Base-by-base conservation (phyloP, 768 basidiomycete genomes). In the Clavaria fumosa region DNA sequence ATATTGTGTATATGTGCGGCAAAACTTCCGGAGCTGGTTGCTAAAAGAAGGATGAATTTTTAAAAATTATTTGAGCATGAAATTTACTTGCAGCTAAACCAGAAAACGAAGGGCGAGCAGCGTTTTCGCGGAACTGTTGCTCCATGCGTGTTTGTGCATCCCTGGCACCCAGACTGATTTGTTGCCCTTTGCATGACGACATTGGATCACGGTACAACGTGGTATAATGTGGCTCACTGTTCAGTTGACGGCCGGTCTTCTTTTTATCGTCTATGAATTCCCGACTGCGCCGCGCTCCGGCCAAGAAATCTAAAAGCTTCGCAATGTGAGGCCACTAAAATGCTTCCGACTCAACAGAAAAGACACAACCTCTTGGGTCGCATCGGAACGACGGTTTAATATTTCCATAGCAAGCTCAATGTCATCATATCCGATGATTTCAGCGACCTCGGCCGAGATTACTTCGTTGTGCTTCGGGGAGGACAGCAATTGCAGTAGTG, bases 1-100 rank as follows among this genome's bases (percentile, higher is more conserved):
- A 62, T 4, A 88, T 74, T 6, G 81, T 76, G 53, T 93, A 99
- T 7, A 99, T 80, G 60, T 97, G 78, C 0, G 95, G 95, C 12
- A 85, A 68, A 24, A 70, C 52, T 51, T 84, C 78, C 2, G 71
- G 62, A 3, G 60, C 61, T 31, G 64, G 57, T 47, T 66, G 58
- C 75, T 79, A 47, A 18, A 31, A 12, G 33, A 36, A n/a, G 37
- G 34, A 5, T 22, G 7, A 28, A 38, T 26, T 18, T 35, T n/a
- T n/a, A n/a, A 17, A 23, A 21, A 18, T 4, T 17, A 18, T 26
- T 7, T 11, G 5, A 34, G n/a, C n/a, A 19, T 11, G 6, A 26
- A 15, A 24, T 20, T n/a, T 43, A 49, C 61, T 46, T 41, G 81
- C 82, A 31, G 69, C 62, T 31, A 57, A 60, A 5, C 61, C 67